These are phyloP conservation scores for Lyophyllum semitale DNA, from an alignment of 768 basidiomycete genomes.

Conservation along the genomic window DNA sequence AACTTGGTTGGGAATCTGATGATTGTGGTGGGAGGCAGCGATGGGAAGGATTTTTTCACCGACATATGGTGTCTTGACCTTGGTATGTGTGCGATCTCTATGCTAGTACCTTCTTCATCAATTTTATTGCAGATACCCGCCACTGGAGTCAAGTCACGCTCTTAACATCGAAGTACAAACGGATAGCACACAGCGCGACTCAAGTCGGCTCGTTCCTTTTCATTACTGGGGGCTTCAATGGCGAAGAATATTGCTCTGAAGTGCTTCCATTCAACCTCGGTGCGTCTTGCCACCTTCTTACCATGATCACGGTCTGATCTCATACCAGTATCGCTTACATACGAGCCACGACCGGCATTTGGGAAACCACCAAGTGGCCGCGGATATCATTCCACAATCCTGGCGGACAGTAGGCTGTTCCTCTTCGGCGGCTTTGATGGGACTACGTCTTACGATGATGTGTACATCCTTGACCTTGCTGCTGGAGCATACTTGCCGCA, in stretches of 20 bases:
- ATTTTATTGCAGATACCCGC: conserved; percentile 36
- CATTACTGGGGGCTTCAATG: conserved; percentile 88
- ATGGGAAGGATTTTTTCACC: conserved; percentile 84
- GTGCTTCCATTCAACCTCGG: conserved; percentile 87
- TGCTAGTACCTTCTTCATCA: background rate
- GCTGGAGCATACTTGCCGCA: conserved; percentile 89
- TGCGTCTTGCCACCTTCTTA: conserved; percentile 28
- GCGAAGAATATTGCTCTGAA: conserved; percentile 69
- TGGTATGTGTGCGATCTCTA: conserved; percentile 47
- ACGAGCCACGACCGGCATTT: conserved; percentile 68
- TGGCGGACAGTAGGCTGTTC: conserved; percentile 85
- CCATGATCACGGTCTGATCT: background rate
- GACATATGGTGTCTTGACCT: conserved; percentile 89
- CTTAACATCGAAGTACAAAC: conserved; percentile 45
- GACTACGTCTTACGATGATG: conserved; percentile 80
- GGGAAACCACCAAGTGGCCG: conserved; percentile 74
- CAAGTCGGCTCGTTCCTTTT: conserved; percentile 93
- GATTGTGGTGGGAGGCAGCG: conserved; percentile 89
- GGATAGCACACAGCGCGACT: conserved; percentile 84
- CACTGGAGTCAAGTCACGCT: conserved; percentile 49
- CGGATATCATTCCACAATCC: conserved; percentile 82
- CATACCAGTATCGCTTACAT: conserved; percentile 74
- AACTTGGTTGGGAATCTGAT: conserved; percentile 85
- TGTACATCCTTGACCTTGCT: conserved; percentile 82
- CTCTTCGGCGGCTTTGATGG: conserved; percentile 91